phyloP scores from a whole-genome alignment of 805 yeast species.

The Wickerhamiella shivajii region DNA sequence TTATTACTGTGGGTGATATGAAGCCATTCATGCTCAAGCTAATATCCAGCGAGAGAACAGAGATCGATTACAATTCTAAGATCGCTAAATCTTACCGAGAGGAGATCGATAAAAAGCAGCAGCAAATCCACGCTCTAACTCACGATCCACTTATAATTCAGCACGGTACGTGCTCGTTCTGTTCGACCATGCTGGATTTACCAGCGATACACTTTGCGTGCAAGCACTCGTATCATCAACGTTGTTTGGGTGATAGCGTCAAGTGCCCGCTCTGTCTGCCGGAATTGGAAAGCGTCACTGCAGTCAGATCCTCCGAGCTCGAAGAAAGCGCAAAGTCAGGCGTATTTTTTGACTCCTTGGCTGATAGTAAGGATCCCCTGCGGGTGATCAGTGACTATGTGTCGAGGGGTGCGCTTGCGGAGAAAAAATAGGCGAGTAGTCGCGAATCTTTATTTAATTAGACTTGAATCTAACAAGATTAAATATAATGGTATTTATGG shows the following conservation, averaged over 20 bases:
- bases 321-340: slow-evolving; percentile 45
- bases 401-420: slow-evolving; percentile 67
- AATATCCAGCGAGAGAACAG: slow-evolving; percentile 43
- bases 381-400: slow-evolving; percentile 66
- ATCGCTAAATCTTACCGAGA: slow-evolving; percentile 51
- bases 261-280: slow-evolving; percentile 66
- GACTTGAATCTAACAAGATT: too few species aligned
- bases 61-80: slow-evolving; percentile 52
- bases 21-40: slow-evolving; percentile 52
- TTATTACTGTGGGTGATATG: slow-evolving; percentile 56
- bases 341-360: slow-evolving; percentile 43
- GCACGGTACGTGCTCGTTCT: slow-evolving; percentile 48
- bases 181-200: slow-evolving; percentile 49
- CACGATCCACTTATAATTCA: slow-evolving; percentile 40
- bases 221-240: slow-evolving; percentile 70
- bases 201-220: slow-evolving; percentile 81
- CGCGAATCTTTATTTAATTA: too few species aligned
- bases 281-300: slow-evolving; percentile 52
- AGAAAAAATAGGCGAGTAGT: too few species aligned
- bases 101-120: slow-evolving; percentile 45
- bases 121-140: slow-evolving; percentile 37
- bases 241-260: slow-evolving; percentile 37
- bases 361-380: slow-evolving; percentile 43
- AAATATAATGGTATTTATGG: too few species aligned
- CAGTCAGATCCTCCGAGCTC: slow-evolving; percentile 44